Conservation (phyloP, 2,329 filamentous ascomycete species). For the Sporothrix phasma region DNA sequence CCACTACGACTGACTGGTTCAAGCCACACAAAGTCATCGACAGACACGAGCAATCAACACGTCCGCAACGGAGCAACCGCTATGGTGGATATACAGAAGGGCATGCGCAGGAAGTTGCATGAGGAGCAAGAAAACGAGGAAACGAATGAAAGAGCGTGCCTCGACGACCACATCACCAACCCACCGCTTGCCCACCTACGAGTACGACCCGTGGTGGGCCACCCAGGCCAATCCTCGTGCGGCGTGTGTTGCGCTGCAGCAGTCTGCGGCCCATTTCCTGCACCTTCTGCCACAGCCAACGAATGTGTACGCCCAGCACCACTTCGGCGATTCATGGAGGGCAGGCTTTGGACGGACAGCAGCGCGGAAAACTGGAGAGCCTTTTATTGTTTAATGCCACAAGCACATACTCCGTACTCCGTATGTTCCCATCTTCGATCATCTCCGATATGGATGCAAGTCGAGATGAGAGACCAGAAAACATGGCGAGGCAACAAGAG, state of each 20-base stretch:
- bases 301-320: neutral
- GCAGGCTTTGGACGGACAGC: neutral
- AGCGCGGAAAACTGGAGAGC: neutral
- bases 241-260: neutral
- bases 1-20: constrained; percentile 2
- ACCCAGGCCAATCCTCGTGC: constrained; percentile 1
- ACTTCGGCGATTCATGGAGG: neutral
- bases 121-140: neutral
- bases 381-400: neutral
- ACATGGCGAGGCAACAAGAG: neutral
- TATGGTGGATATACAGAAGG: neutral
- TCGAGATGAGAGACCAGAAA: neutral
- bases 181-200: neutral
- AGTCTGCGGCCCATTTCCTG: neutral
- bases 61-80: neutral
- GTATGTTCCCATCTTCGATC: neutral
- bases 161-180: neutral
- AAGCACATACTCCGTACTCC: too few species aligned
- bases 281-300: neutral
- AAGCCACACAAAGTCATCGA: constrained; percentile 1
- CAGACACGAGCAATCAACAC: neutral
- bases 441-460: neutral
- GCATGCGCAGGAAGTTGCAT: neutral
- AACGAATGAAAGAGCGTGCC: neutral
- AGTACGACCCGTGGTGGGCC: neutral